Base-by-base conservation (phyloP, 2,329 filamentous ascomycete species). In the Fusarium albosuccineum region DNA sequence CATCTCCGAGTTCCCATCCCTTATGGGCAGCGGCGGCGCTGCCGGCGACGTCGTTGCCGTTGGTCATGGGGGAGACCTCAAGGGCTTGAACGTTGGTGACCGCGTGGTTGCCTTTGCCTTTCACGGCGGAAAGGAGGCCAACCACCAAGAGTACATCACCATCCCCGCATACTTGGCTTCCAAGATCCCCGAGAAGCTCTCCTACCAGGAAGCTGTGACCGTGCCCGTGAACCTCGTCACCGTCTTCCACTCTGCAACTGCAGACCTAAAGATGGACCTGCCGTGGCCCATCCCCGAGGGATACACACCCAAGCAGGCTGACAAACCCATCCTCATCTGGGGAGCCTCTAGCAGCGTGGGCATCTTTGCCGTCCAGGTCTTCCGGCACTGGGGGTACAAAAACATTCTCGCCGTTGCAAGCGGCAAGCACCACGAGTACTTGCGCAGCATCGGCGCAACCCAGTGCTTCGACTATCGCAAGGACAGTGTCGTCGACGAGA, bases 141-240 rank as follows among this genome's bases (percentile, higher is more conserved):
- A 82, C 3, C 82, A 86, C 57, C 88, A 90, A 71, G 81, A 86
- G 36, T 88, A 83, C 72, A 77, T 83, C 49, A 88, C 86, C 0
- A 77, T 82, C 0, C 82, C 84, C 0, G 81, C 83, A 27, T 85
- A 81, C 75, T 75, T 86, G 13, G 78, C 84, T 10, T 82, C 80
- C 11, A 82, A 80, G 66, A 60, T 87, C 22, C 83, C 84, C 1
- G 60, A 73, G 10, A 77, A 75, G 26, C 71, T 84, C 30, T 78
- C 78, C 1, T 71, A 82, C 40, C 70, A 81, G 46, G 79, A 83
- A 62, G 86, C 85, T 2, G 84, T 82, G 6, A 87, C 86, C 0
- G 73, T 89, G 3, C 83, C 86, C 0, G 84, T 85, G 49, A 90
- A 88, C 66, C 75, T 88, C 29, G 83, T 90, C 30, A 89, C 87